A percentile compares a stretch with the other conserved stretches of the same genome.
Evolutionary conservation across 2,329 filamentous ascomycete species (phyloP).

Genomic region (Arthrocladium fulminans): DNA sequence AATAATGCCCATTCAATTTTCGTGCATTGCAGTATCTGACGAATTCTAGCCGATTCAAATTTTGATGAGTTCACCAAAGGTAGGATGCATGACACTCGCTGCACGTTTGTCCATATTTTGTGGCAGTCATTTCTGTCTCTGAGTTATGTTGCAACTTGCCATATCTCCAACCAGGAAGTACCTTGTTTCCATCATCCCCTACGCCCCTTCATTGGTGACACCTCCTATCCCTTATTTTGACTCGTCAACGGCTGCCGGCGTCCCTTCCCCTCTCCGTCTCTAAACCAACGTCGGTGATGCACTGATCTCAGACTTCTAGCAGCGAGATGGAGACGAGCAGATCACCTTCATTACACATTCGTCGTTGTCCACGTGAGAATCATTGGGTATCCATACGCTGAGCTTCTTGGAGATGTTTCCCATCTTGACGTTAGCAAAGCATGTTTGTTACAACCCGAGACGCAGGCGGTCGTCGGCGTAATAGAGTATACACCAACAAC

Average conservation of each 20-base stretch:
- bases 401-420: slow-evolving; percentile 3
- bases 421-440: slow-evolving; percentile 1
- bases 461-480: slow-evolving; percentile 3
- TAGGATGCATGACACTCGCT: background rate
- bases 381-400: background rate
- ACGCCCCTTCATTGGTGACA: slow-evolving; percentile 1
- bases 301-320: background rate
- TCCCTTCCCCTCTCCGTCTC: background rate
- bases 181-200: slow-evolving; percentile 3
- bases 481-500: slow-evolving; percentile 6
- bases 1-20: slow-evolving; percentile 3
- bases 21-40: background rate
- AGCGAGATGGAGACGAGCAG: slow-evolving; percentile 5
- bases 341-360: background rate
- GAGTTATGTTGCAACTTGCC: background rate
- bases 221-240: slow-evolving; percentile 5
- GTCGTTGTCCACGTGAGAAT: background rate
- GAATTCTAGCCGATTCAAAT: background rate
- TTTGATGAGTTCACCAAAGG: background rate
- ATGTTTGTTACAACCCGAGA: slow-evolving; percentile 9
- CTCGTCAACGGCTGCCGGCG: slow-evolving; percentile 6
- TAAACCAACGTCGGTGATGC: slow-evolving; percentile 5
- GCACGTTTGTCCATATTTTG: background rate
- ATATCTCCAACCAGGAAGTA: background rate
- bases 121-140: background rate